phyloP scores from a whole-genome alignment of 2,329 filamentous ascomycete species.

The Meredithiella fracta region DNA sequence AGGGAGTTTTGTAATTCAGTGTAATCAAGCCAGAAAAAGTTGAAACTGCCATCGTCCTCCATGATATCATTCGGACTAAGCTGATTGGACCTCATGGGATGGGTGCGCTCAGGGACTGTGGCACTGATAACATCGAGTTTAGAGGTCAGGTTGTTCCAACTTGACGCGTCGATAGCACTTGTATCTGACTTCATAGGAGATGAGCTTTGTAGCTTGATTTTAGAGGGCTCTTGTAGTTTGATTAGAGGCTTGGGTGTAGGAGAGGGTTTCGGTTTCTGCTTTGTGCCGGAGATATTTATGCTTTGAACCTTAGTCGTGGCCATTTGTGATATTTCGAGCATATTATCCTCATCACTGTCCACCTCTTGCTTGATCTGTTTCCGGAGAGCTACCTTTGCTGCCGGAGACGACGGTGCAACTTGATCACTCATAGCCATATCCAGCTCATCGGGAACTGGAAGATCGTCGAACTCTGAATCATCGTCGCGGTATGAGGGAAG shows the following conservation, averaged over 20 bases:
- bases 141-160: constrained; percentile 76
- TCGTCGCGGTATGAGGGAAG: constrained; percentile 30
- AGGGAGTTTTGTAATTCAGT: constrained; percentile 80
- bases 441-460: constrained; percentile 44
- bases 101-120: constrained; percentile 34
- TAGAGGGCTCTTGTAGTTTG: constrained; percentile 53
- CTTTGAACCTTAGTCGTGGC: constrained; percentile 51
- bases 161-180: constrained; percentile 50
- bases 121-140: constrained; percentile 60
- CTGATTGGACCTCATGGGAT: constrained; percentile 42
- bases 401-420: constrained; percentile 64
- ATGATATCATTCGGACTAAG: constrained; percentile 68
- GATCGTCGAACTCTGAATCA: constrained; percentile 42
- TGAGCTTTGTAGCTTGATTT: constrained; percentile 30
- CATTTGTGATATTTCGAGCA: constrained; percentile 75
- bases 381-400: constrained; percentile 59
- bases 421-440: constrained; percentile 67
- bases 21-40: constrained; percentile 96
- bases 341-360: constrained; percentile 61
- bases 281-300: constrained; percentile 71
- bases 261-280: constrained; percentile 56
- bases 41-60: constrained; percentile 81
- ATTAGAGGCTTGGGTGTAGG: constrained; percentile 50
- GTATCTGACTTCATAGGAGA: constrained; percentile 7
- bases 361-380: constrained; percentile 39